A percentile compares a stretch with the other conserved stretches of the same genome.
phyloP scores from a whole-genome alignment of 805 yeast species.

The Yarrowia sp. region DNA sequence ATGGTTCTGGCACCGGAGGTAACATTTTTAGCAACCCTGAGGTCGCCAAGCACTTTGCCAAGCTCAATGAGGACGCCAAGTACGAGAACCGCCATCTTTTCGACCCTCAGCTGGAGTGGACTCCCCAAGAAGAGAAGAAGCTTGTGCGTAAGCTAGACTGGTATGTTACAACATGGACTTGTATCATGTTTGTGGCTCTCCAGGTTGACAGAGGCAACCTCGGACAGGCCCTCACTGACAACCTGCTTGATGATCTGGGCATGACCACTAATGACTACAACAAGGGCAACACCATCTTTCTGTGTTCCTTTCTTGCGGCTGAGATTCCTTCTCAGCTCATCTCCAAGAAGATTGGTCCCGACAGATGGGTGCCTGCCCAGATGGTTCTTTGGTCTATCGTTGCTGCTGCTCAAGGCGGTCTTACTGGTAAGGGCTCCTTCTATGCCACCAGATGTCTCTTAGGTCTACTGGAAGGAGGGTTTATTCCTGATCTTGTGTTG shows the following conservation, averaged over 20 bases:
- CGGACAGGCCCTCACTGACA: slow-evolving; percentile 56
- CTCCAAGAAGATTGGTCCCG: slow-evolving; percentile 62
- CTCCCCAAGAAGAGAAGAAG: slow-evolving; percentile 47
- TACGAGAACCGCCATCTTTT: slow-evolving; percentile 57
- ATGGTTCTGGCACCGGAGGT: slow-evolving; percentile 1
- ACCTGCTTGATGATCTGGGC: slow-evolving; percentile 49
- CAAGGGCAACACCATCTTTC: slow-evolving; percentile 55
- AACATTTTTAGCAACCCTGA: slow-evolving; percentile 45
- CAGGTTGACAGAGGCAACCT: slow-evolving; percentile 59
- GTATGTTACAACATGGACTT: slow-evolving; percentile 55
- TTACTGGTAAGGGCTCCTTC: slow-evolving; percentile 45
- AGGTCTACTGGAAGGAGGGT: slow-evolving; percentile 64
- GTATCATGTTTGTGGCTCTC: slow-evolving; percentile 55
- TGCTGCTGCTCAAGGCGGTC: slow-evolving; percentile 49
- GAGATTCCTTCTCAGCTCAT: slow-evolving; percentile 68
- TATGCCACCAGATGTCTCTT: slow-evolving; percentile 49
- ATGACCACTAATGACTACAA: slow-evolving; percentile 58
- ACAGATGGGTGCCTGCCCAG: slow-evolving; percentile 60
- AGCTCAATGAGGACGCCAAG: slow-evolving; percentile 46
- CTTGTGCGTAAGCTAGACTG: slow-evolving; percentile 53
- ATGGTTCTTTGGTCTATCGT: slow-evolving; percentile 56
- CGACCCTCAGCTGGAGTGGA: slow-evolving; percentile 59
- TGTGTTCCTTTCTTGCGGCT: slow-evolving; percentile 53
- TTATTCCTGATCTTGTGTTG: slow-evolving; percentile 59
- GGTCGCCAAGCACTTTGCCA: slow-evolving; percentile 46